Conservation (phyloP, 2,329 filamentous ascomycete genomes). For the Diaporthe caulivora region DNA sequence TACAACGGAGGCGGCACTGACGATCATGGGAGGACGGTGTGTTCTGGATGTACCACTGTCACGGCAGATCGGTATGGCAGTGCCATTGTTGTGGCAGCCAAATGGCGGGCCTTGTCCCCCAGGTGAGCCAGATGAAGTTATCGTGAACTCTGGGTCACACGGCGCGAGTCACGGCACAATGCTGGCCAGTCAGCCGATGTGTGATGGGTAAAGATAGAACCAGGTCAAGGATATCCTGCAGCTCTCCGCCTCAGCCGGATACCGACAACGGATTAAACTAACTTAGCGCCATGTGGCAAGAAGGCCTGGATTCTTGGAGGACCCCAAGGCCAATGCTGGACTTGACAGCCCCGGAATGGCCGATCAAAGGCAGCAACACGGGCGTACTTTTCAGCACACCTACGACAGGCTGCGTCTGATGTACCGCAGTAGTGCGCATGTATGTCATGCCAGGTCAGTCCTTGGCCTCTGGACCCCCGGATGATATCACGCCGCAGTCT, state of each 20-base stretch:
- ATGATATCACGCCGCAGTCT: constrained; percentile 27
- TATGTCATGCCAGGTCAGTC: background rate
- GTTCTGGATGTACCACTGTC: background rate
- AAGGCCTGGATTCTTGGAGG: background rate
- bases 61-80: background rate
- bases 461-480: constrained; percentile 19
- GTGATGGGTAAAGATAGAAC: constrained; percentile 28
- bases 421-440: constrained; percentile 14
- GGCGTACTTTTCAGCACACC: constrained; percentile 30
- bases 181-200: constrained; percentile 18
- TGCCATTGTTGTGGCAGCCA: background rate
- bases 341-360: constrained; percentile 16
- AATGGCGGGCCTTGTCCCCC: background rate
- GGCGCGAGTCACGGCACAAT: constrained; percentile 29
- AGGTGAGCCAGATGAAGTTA: constrained; percentile 25
- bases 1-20: constrained; percentile 19
- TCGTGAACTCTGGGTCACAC: constrained; percentile 26
- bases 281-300: constrained; percentile 23
- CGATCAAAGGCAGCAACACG: constrained; percentile 1
- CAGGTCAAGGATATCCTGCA: constrained; percentile 16
- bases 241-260: constrained; percentile 24
- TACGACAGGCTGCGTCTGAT: background rate
- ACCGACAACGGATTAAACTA: constrained; percentile 28
- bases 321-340: background rate
- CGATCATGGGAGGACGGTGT: constrained; percentile 14